Percentiles rank a stretch among this genome's conserved stretches.
These are phyloP conservation scores for Senecio squalidus DNA, from an alignment of 140 eudicot species.

Conservation along the genomic window DNA sequence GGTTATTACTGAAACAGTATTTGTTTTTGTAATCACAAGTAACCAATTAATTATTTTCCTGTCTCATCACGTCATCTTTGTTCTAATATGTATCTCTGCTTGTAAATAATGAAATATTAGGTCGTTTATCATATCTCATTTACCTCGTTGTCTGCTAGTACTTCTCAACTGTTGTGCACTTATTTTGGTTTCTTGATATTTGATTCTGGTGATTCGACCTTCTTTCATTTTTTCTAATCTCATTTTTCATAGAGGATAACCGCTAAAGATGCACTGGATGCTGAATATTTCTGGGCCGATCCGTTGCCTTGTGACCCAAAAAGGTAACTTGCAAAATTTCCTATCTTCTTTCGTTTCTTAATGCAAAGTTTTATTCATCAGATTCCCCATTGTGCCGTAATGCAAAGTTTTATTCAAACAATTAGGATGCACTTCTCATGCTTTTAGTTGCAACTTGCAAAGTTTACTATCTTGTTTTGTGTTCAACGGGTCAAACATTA, in stretches of 20 bases:
- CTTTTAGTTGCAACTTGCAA: no score
- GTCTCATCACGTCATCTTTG: neutral
- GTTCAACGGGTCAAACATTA: neutral
- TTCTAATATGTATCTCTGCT: neutral
- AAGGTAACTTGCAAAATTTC: slow-evolving; percentile 34
- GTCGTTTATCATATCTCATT: neutral
- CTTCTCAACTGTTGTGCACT: neutral
- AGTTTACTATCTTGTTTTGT: no score
- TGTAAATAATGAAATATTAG: neutral
- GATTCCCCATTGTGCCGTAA: no score
- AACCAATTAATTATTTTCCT: neutral
- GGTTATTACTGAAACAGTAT: neutral
- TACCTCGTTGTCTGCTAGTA: slow-evolving; percentile 6
- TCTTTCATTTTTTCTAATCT: neutral
- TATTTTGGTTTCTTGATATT: slow-evolving; percentile 7
- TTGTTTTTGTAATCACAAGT: neutral
- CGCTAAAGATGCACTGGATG: slow-evolving; percentile 89
- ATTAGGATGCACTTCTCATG: no score
- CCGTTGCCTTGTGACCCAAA: slow-evolving; percentile 95
- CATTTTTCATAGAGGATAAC: slow-evolving; percentile 59
- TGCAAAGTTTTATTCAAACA: no score
- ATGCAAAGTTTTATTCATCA: neutral
- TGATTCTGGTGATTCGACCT: neutral
- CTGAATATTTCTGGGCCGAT: slow-evolving; percentile 82
- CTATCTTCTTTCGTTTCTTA: neutral